Evolutionary conservation across 192 early-diverging fungal species (phyloP), one percentile per base, ranked within the genome.

Genomic region (Backusella tuberculispora): DNA sequence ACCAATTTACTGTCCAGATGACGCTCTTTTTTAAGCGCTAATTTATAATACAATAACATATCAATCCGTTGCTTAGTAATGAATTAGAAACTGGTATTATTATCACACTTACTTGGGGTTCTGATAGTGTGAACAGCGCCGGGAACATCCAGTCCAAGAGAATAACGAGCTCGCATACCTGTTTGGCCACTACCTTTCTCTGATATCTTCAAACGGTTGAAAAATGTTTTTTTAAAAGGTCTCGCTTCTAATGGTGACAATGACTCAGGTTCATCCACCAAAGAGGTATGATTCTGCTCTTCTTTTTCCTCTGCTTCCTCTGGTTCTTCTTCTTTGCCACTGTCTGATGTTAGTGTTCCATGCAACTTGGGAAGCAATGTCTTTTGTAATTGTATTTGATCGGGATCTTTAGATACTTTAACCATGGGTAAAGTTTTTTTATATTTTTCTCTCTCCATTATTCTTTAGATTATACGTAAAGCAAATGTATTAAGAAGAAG

Each of bases 1-100:
- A 95, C 90, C 21, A 97, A 83, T 82, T 96, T 97, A 69, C 91
- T 93, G 47, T 94, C 97, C 74, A 95, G 81, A 71, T 96, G 94
- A 68, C 89, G 89, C 65, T 91, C 83, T 40, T 15, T 79, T 9
- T 78, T 75, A 26, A 84, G 74, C 48, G 76, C 75, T 78, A 80
- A 71, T 13, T 15, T 40, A 9, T 19, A 6, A 46, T 6, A 1
- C 42, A 24, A 70, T 65, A 37, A 45, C 44, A 76, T 9, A 48
- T 46, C 45, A 46, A 46, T 46, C 29, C 0, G 29, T 34, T 34
- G 29, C 2, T 34, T 34, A 34, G 29, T 34, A 34, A 34, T 34
- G 29, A 34, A 34, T 34, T 34, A 34, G 1, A 46, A 9, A 15
- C 8, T 13, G 29, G 19, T 12, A 6, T 4, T 29, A 5, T 5